phyloP scores from a whole-genome alignment of 106 monocot genomes.

The Triglochin maritima region DNA sequence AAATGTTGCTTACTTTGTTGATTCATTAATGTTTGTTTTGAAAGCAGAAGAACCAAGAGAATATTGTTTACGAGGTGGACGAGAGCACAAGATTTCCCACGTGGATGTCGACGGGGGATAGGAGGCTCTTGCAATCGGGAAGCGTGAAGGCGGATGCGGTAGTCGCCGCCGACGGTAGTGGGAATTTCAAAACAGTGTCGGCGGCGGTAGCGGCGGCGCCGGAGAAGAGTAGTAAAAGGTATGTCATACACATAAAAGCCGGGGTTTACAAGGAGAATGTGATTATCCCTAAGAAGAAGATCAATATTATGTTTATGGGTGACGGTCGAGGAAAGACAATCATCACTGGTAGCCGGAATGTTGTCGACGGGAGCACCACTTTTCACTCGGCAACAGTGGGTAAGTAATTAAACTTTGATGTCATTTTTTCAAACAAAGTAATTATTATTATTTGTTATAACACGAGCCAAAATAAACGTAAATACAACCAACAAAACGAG shows the following conservation, averaged over 20 bases:
- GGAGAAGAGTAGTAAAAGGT: slow-evolving; percentile 9
- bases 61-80: slow-evolving; percentile 2
- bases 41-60: not conserved
- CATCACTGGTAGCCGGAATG: slow-evolving; percentile 28
- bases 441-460: too few species aligned
- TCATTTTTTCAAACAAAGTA: not conserved
- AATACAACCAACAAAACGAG: too few species aligned
- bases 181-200: slow-evolving; percentile 15
- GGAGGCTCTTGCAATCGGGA: slow-evolving; percentile 19
- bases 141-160: slow-evolving; percentile 8
- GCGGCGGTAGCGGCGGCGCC: slow-evolving; percentile 26
- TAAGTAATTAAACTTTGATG: not conserved
- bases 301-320: slow-evolving; percentile 24
- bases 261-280: slow-evolving; percentile 26
- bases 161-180: slow-evolving; percentile 27
- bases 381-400: slow-evolving; percentile 43
- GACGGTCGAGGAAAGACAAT: slow-evolving; percentile 11
- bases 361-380: slow-evolving; percentile 34
- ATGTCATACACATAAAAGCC: slow-evolving; percentile 23
- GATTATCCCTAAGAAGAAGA: slow-evolving; percentile 18
- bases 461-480: too few species aligned
- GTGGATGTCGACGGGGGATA: slow-evolving; percentile 21
- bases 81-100: slow-evolving; percentile 12
- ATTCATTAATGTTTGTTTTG: not conserved
- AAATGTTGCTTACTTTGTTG: too few species aligned